Evolutionary conservation across 2,329 filamentous ascomycete genomes (phyloP).

Genomic region (Diplodia sapinea): DNA sequence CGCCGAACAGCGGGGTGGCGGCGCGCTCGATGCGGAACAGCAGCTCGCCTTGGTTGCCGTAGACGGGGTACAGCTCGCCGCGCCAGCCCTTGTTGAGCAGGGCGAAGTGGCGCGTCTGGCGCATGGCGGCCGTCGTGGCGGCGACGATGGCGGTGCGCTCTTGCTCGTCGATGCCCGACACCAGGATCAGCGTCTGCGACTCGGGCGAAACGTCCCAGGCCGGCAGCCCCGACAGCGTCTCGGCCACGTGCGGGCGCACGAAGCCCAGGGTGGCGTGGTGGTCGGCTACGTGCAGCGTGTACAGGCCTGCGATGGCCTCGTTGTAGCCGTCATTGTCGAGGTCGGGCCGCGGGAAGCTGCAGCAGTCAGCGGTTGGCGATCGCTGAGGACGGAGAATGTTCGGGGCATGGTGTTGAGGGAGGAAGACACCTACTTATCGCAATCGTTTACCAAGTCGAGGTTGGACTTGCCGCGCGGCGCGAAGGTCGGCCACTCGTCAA

Average conservation of each 20-base stretch:
- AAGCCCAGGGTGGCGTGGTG: slow-evolving; percentile 66
- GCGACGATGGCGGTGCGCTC: slow-evolving; percentile 66
- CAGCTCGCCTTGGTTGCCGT: slow-evolving; percentile 45
- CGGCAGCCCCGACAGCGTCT: slow-evolving; percentile 60
- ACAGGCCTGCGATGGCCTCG: slow-evolving; percentile 52
- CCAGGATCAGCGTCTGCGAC: slow-evolving; percentile 66
- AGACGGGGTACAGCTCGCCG: slow-evolving; percentile 51
- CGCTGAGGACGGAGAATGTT: not conserved
- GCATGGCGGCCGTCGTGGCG: slow-evolving; percentile 70
- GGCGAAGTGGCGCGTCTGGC: slow-evolving; percentile 71
- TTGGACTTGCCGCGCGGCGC: slow-evolving; percentile 48
- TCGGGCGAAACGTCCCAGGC: slow-evolving; percentile 66
- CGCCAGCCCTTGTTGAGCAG: slow-evolving; percentile 62
- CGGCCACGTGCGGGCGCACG: slow-evolving; percentile 66
- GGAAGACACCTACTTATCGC: slow-evolving; percentile 54
- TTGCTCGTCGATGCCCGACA: slow-evolving; percentile 63
- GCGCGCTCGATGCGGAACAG: slow-evolving; percentile 52
- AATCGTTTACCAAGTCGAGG: slow-evolving; percentile 62
- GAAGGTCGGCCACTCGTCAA: not conserved
- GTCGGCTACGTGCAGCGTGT: slow-evolving; percentile 69
- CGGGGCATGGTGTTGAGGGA: not conserved
- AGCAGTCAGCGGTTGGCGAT: not conserved
- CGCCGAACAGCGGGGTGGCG: slow-evolving; percentile 51
- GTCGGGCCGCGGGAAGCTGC: slow-evolving; percentile 78
- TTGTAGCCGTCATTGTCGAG: slow-evolving; percentile 60